Evolutionary conservation across 805 yeast genomes (phyloP).

Genomic region (Candida vartiovaarae): DNA sequence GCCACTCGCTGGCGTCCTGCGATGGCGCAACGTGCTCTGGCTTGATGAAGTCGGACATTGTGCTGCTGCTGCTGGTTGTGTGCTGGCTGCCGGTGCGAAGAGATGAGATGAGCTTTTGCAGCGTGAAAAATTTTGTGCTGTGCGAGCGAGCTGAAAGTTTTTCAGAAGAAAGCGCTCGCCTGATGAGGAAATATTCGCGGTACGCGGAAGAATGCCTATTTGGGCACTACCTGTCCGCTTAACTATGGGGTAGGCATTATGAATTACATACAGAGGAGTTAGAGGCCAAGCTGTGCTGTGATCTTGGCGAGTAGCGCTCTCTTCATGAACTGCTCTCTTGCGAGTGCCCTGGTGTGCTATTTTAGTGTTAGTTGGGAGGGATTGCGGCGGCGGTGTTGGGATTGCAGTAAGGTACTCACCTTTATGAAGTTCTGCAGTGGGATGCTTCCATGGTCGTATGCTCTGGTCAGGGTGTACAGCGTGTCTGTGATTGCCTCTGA

Average conservation of each 20-base stretch:
- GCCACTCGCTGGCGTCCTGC: conserved; percentile 91
- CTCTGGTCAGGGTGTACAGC: conserved; percentile 47
- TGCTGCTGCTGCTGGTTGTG: neutral
- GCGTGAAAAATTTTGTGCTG: conserved; percentile 11
- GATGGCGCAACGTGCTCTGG: conserved; percentile 78
- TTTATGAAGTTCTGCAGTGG: conserved; percentile 35
- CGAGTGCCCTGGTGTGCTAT: conserved; percentile 39
- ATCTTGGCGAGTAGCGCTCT: conserved; percentile 41
- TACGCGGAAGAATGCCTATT: too few relatives aligned
- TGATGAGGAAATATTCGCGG: too few relatives aligned
- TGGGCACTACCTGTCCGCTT: too few relatives aligned
- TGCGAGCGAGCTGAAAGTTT: conserved; percentile 1
- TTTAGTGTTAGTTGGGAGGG: conserved; percentile 30
- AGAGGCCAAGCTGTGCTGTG: conserved; percentile 6
- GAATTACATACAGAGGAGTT: too few relatives aligned
- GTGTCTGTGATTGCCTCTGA: conserved; percentile 71
- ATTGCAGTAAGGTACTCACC: conserved; percentile 2
- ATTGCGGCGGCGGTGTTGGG: too few relatives aligned
- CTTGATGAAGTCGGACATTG: conserved; percentile 71
- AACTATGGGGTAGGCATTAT: too few relatives aligned
- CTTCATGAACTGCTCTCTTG: conserved; percentile 56
- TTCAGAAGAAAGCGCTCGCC: neutral
- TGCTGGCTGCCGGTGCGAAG: neutral
- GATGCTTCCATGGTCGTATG: conserved; percentile 43
- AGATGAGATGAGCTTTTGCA: conserved; percentile 9